Evolutionary conservation across 176 grass and related monocot species (phyloP), one percentile per base, ranked within the genome.

Genomic region (Metroxylon sagu): DNA sequence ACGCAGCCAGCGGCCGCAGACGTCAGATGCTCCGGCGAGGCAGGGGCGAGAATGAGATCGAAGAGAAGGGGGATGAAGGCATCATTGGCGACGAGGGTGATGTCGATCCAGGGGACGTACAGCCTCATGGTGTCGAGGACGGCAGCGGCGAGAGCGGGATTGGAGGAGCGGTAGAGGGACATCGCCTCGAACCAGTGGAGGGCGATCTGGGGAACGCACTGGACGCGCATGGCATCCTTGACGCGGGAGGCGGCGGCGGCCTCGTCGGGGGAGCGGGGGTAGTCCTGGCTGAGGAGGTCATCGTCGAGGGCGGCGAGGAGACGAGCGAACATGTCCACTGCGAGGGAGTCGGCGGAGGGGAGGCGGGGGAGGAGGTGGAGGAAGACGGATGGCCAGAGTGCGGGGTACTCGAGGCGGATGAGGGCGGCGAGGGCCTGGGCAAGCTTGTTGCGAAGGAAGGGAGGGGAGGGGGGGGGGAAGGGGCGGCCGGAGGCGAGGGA

Each of bases 31-130:
- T 51, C 61, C 4, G 25, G 26, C 15, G 78, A 85, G 57, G 26
- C 78, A 16, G 84, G 81, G 52, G 80, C 73, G 50, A 98, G 71
- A 6, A 85, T 67, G 57, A 98, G 71, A 52, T 92, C 93, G 54
- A 98, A 98, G 30, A 98, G 78, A 14, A 98, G 81, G 35, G 84
- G 87, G 25, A 92, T 72, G 57, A 98, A 91, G 14, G 77, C 73
- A 25, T 92, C 84, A 26, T 98, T 98, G 4, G 84, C 87, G 29
- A 98, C 83, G 19, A 98, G 84, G 31, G 72, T 61, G 1, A 98
- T 85, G 77, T 98, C 93, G 50, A 92, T 98, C 93, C 93, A 98
- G 50, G 93, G 55, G 55, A 92, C 80, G 55, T 89, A 92, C 59
- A 87, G 86, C 59, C 87, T 72, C 17, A 85, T 79, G 18, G 87